These are phyloP conservation scores for Backusella australiensis DNA, from an alignment of 192 early-diverging fungal genomes.

Conservation along the genomic window DNA sequence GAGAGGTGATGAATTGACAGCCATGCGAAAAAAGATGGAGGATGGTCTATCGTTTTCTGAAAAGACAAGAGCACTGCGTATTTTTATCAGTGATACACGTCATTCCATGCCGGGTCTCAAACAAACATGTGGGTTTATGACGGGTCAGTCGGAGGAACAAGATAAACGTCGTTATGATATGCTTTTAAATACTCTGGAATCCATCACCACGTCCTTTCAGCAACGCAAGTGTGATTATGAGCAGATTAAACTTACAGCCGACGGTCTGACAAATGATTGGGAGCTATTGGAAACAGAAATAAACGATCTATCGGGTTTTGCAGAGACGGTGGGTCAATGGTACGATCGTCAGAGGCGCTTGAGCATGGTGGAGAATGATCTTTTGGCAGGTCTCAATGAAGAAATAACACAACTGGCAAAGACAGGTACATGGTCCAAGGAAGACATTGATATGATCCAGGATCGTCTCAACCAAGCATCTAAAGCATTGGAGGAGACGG, in stretches of 20 bases:
- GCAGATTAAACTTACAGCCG: neutral
- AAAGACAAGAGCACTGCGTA: neutral
- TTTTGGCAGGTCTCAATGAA: neutral
- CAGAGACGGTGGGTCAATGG: constrained; percentile 21
- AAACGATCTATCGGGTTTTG: constrained; percentile 10
- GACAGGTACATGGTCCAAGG: neutral
- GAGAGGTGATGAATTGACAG: neutral
- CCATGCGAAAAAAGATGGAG: constrained; percentile 12
- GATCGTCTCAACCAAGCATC: neutral
- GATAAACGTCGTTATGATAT: constrained; percentile 16
- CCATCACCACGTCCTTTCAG: neutral
- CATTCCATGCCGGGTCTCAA: constrained; percentile 21
- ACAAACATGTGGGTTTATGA: constrained; percentile 29
- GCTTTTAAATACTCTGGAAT: neutral
- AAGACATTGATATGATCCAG: neutral
- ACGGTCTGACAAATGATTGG: constrained; percentile 15
- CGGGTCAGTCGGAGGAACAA: constrained; percentile 21
- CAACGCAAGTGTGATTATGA: neutral
- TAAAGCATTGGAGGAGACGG: neutral
- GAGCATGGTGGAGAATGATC: constrained; percentile 19
- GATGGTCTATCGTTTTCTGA: constrained; percentile 9
- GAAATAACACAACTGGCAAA: neutral
- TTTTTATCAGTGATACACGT: constrained; percentile 6
- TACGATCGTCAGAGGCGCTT: constrained; percentile 26
- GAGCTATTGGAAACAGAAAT: constrained; percentile 5